These are phyloP conservation scores for Mortierella hygrophila DNA, from an alignment of 192 early-diverging fungal genomes.

Conservation along the genomic window DNA sequence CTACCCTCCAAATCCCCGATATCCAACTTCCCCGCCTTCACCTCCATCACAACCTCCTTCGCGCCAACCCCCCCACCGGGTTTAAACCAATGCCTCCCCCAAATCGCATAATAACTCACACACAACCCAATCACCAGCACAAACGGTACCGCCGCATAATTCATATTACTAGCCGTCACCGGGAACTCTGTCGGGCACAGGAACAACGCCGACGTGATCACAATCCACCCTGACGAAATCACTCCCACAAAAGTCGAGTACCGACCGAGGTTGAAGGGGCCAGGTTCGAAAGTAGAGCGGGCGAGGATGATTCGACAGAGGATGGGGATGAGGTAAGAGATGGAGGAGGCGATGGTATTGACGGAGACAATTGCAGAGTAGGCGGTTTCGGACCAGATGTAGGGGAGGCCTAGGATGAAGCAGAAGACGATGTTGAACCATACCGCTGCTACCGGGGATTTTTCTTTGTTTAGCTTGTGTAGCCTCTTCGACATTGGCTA, in stretches of 20 bases:
- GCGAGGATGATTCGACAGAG: conserved; percentile 57
- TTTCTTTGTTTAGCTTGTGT: conserved; percentile 57
- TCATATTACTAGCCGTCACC: conserved; percentile 56
- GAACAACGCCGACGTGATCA: conserved; percentile 56
- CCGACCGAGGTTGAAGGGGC: conserved; percentile 57
- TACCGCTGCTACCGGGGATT: conserved; percentile 58
- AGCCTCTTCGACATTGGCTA: conserved; percentile 55
- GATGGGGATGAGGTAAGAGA: conserved; percentile 64
- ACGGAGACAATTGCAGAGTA: conserved; percentile 65
- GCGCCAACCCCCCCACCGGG: neutral
- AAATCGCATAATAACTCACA: conserved; percentile 54
- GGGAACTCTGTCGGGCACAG: conserved; percentile 55
- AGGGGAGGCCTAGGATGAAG: conserved; percentile 58
- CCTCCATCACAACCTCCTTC: neutral
- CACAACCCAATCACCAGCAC: conserved; percentile 56
- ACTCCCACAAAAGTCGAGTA: conserved; percentile 45
- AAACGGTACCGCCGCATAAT: conserved; percentile 57
- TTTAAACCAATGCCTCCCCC: conserved; percentile 64
- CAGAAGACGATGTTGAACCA: conserved; percentile 63
- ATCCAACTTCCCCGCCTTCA: neutral
- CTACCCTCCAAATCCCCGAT: neutral
- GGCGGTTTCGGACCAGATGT: conserved; percentile 59
- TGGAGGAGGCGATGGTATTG: conserved; percentile 62
- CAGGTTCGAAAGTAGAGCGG: conserved; percentile 56
- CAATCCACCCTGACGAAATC: conserved; percentile 46